Conservation (phyloP, 1,284 basidiomycete species). For the Pseudozyma pruni region DNA sequence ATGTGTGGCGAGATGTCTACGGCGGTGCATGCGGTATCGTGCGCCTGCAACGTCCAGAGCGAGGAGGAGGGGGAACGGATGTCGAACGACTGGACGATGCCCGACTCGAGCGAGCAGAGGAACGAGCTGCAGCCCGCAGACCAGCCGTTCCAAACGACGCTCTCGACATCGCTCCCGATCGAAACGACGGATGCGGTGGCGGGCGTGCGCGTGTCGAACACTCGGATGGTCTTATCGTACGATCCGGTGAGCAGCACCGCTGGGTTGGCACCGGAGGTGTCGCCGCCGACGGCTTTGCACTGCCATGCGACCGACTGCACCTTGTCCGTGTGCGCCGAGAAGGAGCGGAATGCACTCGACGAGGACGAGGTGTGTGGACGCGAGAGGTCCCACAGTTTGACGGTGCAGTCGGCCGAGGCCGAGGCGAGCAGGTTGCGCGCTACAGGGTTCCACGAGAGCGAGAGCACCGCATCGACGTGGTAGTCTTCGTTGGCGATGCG, state of each 20-base stretch:
- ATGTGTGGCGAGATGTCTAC: constrained; percentile 92
- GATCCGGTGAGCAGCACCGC: constrained; percentile 90
- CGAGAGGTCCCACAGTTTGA: constrained; percentile 96
- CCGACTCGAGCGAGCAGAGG: constrained; percentile 75
- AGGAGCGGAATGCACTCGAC: constrained; percentile 78
- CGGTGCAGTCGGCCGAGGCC: constrained; percentile 91
- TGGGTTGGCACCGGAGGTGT: constrained; percentile 72
- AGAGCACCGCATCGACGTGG: constrained; percentile 93
- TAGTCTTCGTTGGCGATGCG: constrained; percentile 76
- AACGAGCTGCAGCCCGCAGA: constrained; percentile 81
- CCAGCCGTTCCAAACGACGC: constrained; percentile 95
- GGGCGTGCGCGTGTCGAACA: constrained; percentile 89
- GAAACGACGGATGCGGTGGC: constrained; percentile 79
- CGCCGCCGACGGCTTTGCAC: constrained; percentile 49
- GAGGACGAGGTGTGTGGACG: constrained; percentile 73
- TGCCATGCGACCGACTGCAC: constrained; percentile 99
- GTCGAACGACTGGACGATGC: constrained; percentile 80
- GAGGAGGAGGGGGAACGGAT: constrained; percentile 75
- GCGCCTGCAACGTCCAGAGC: constrained; percentile 90
- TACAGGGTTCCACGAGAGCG: constrained; percentile 88
- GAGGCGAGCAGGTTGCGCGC: constrained; percentile 91
- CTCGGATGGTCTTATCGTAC: constrained; percentile 90
- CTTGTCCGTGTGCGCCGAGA: constrained; percentile 87
- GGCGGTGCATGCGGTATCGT: constrained; percentile 91
- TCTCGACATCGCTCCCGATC: constrained; percentile 90